Percentiles rank a stretch among this genome's conserved stretches.
Evolutionary conservation across 257 asterid species (phyloP).

Genomic region (Lithospermum erythrorhizon): DNA sequence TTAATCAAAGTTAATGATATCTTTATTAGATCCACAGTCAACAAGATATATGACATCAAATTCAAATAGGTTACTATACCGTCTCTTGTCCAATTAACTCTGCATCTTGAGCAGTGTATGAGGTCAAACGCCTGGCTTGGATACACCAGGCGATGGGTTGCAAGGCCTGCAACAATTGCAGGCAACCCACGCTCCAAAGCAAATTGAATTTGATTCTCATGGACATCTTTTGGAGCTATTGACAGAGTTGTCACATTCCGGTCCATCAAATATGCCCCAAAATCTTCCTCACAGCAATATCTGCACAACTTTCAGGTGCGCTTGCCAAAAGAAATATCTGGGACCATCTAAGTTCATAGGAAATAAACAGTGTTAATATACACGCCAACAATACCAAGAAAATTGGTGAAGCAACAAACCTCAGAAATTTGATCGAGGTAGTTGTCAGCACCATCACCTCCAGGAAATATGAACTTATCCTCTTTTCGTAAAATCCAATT

Average conservation of each 20-base stretch:
- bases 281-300: slow-evolving; percentile 91
- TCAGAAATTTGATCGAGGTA: slow-evolving; percentile 84
- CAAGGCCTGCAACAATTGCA: slow-evolving; percentile 86
- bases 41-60: too few species aligned
- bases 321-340: slow-evolving; percentile 80
- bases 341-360: slow-evolving; percentile 53
- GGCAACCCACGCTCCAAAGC: slow-evolving; percentile 97
- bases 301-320: slow-evolving; percentile 76
- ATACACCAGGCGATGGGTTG: slow-evolving; percentile 61
- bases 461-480: slow-evolving; percentile 92
- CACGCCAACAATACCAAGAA: not conserved
- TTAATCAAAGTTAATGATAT: not conserved
- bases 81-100: slow-evolving; percentile 97
- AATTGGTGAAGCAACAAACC: slow-evolving; percentile 28
- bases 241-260: slow-evolving; percentile 72
- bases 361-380: slow-evolving; percentile 4
- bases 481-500: slow-evolving; percentile 68
- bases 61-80: slow-evolving; percentile 34
- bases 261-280: slow-evolving; percentile 80
- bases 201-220: slow-evolving; percentile 14
- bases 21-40: not conserved
- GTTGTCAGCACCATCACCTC: slow-evolving; percentile 89
- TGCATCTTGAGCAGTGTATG: slow-evolving; percentile 84
- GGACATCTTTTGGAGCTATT: slow-evolving; percentile 89
- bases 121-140: slow-evolving; percentile 95